These are phyloP conservation scores for Omphalea diandra DNA, from an alignment of 441 rosid genomes.

Conservation along the genomic window DNA sequence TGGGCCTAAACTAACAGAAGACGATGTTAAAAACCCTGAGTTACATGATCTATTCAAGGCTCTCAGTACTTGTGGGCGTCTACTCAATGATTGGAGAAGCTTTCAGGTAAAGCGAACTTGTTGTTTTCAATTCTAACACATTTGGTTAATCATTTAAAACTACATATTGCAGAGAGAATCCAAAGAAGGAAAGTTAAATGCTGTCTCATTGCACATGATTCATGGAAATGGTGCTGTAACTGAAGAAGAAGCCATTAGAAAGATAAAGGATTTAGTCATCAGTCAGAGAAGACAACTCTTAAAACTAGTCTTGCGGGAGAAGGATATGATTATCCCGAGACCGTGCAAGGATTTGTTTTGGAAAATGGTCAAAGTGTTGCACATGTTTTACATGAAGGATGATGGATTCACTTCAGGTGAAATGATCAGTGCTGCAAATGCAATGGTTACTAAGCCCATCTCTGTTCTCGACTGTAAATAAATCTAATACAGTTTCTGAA, in stretches of 20 bases:
- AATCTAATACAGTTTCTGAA: not conserved
- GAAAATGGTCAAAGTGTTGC: constrained; percentile 72
- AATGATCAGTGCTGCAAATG: constrained; percentile 44
- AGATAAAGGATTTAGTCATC: constrained; percentile 31
- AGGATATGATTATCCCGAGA: constrained; percentile 51
- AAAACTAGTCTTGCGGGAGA: constrained; percentile 53
- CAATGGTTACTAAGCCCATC: constrained; percentile 47
- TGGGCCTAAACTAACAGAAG: constrained; percentile 60
- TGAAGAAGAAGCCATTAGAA: constrained; percentile 40
- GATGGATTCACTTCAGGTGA: constrained; percentile 73
- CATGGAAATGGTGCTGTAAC: constrained; percentile 28
- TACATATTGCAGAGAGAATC: constrained; percentile 64
- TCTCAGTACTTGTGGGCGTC: constrained; percentile 76
- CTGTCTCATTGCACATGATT: constrained; percentile 50
- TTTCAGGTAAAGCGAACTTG: constrained; percentile 43
- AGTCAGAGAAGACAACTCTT: constrained; percentile 48
- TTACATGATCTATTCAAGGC: constrained; percentile 41
- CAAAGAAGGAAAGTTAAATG: constrained; percentile 62
- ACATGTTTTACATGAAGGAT: constrained; percentile 65
- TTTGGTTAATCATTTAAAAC: not conserved
- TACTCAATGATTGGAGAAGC: constrained; percentile 66
- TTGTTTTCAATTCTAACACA: not conserved
- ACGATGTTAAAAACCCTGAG: constrained; percentile 38
- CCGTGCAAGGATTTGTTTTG: constrained; percentile 69
- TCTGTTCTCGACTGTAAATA: constrained; percentile 15